Base-by-base conservation (phyloP, 1,284 basidiomycete species). In the Apiotrichum sp. region DNA sequence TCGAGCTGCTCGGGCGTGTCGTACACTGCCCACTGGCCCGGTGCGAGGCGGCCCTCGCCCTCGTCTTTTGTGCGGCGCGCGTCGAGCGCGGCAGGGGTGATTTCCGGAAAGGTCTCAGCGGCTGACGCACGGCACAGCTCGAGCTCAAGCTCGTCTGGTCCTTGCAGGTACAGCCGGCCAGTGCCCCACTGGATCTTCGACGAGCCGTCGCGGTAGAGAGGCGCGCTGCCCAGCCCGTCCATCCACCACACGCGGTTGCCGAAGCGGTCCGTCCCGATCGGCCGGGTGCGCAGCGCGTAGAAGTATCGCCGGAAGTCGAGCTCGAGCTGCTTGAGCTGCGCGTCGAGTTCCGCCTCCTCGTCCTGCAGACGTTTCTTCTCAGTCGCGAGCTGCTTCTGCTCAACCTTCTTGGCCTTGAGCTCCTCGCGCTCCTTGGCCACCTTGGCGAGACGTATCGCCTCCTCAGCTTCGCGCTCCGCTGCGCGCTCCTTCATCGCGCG, bases 231-330 rank as follows among this genome's bases (percentile, higher is more conserved):
- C 77, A 95, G 84, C 3, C 96, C 95, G 76, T 98, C 95, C 71
- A 98, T 89, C 95, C 95, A 98, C 93, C 93, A 98, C 61, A 97
- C 82, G 36, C 88, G 85, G 73, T 96, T 95, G 68, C 89, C 86
- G 76, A 97, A 98, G 53, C 95, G 82, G 73, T 98, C 96, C 62
- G 83, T 82, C 3, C 96, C 95, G 47, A 98, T 68, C 1, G 93
- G 91, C 65, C 88, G 87, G 44, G 90, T 84, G 47, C 95, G 83
- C 42, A 93, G 82, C 6, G 86, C 85, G 55, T 88, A 88, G 35
- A 90, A 79, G 57, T 89, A 80, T 66, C 90, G 86, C 57, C 95
- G 81, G 78, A 97, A 98, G 63, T 98, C 95, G 53, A 89, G 85
- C 71, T 98, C 93, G 61, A 96, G 88, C 55, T 82, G 82, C 65